Evolutionary conservation across 2,329 filamentous ascomycete genomes (phyloP), one percentile per base, ranked within the genome.

Genomic region (Apiospora phragmitis): DNA sequence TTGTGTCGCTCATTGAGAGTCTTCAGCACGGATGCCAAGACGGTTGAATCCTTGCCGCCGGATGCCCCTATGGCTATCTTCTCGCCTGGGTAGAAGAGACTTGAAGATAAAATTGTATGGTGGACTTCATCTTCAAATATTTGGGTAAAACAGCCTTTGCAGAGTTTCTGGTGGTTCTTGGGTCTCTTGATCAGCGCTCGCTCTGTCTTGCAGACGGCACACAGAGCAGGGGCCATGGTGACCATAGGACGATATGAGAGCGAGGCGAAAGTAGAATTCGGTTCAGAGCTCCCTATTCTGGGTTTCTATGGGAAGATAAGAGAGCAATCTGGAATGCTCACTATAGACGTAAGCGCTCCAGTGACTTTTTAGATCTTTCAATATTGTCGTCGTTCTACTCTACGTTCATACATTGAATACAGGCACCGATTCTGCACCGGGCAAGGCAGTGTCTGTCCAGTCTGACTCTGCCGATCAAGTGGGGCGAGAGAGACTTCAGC

Each of bases 11-110:
- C 94, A 76, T 99, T 98, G 3, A 99, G 85, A 0, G 94, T 97
- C 81, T 98, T 98, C 68, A 99, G 87, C 0, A 99, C 95, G 0
- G 94, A 97, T 5, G 96, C 96, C 14, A 99, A 87, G 0, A 99
- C 96, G 0, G 96, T 99, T 68, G 94, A 98, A 81, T 99, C 96
- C 83, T 99, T 99, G 76, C 96, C 96, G 70, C 96, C 96, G 1
- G 95, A 98, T 67, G 97, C 96, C 59, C 96, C 97, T 77, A 99
- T 98, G 9, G 96, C 97, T 49, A 99, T 89, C 72, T 89, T 90
- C 80, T 99, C 96, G 71, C 95, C 95, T 1, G 88, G 90, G 62
- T 86, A 85, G 82, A 99, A 99, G 21, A 99, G 88, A n/a, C 87
- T 84, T 24, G 93, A 94, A 1, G 92, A 90, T 35, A 88, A 91